These are phyloP conservation scores for Populus ilicifolia DNA, from an alignment of 345 rosid species.

Conservation along the genomic window DNA sequence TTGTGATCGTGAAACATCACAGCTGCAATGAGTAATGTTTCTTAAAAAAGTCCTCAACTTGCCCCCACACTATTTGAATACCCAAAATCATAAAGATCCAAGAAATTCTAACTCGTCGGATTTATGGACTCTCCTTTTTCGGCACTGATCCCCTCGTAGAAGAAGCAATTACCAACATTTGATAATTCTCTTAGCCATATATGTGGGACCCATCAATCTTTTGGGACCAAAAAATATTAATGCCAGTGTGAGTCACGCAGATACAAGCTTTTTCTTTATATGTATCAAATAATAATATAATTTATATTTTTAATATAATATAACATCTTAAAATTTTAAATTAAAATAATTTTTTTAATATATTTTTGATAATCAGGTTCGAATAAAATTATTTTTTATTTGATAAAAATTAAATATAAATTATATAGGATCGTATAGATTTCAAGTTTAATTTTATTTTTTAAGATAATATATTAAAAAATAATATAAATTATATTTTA, in stretches of 20 bases:
- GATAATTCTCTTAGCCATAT: background rate
- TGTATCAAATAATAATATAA: no score
- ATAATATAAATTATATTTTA: no score
- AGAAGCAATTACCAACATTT: background rate
- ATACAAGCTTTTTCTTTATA: background rate
- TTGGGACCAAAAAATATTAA: no score
- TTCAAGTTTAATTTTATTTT: no score
- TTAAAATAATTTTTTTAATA: no score
- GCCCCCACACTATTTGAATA: background rate
- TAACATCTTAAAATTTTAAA: no score
- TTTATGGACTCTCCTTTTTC: background rate
- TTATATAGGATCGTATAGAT: no score
- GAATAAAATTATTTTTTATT: no score
- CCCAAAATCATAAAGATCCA: background rate
- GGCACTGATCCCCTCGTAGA: background rate
- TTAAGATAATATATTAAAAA: no score
- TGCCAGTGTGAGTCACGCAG: background rate
- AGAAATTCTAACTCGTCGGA: background rate
- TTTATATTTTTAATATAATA: no score
- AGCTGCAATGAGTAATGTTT: background rate
- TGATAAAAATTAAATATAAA: no score
- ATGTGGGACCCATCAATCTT: background rate
- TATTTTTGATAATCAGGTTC: no score
- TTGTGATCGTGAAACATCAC: conserved; percentile 4
- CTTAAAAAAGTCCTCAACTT: background rate